These are phyloP conservation scores for Plasmopara halstedii DNA, from an alignment of 352 stramenopile genomes.

Conservation along the genomic window DNA sequence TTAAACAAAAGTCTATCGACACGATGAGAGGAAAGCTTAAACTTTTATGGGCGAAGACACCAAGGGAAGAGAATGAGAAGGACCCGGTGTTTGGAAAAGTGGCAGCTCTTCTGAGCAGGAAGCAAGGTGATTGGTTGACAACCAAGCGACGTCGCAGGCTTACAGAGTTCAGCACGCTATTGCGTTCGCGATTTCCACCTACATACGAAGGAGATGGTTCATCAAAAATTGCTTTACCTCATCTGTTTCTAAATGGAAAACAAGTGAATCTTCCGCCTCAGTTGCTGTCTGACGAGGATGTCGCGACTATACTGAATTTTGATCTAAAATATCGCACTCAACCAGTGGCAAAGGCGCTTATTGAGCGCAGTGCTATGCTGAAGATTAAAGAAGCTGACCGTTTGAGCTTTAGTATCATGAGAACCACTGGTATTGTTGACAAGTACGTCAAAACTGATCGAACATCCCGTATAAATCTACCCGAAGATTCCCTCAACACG, in stretches of 20 bases:
- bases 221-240: constrained; percentile 13
- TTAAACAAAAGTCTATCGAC: constrained; percentile 46
- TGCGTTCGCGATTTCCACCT: constrained; percentile 29
- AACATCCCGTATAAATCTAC: constrained; percentile 24
- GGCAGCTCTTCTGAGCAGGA: constrained; percentile 11
- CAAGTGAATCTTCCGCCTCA: constrained; percentile 45
- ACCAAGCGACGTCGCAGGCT: constrained; percentile 19
- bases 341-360: constrained; percentile 58
- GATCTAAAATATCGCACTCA: constrained; percentile 67
- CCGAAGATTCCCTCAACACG: constrained; percentile 29
- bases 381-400: constrained; percentile 40
- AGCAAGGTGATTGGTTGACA: constrained; percentile 19
- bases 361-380: constrained; percentile 47
- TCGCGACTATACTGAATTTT: constrained; percentile 53
- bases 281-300: constrained; percentile 51
- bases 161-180: constrained; percentile 32
- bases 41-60: constrained; percentile 30
- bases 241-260: constrained; percentile 68
- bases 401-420: constrained; percentile 65
- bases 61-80: constrained; percentile 10
- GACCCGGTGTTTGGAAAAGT: constrained; percentile 21
- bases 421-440: constrained; percentile 73
- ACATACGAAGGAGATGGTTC: constrained; percentile 10
- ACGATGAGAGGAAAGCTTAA: constrained; percentile 41
- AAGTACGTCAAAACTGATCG: constrained; percentile 55